Evolutionary conservation across 257 asterid genomes (phyloP).

Genomic region (Nicotiana noctiflora): DNA sequence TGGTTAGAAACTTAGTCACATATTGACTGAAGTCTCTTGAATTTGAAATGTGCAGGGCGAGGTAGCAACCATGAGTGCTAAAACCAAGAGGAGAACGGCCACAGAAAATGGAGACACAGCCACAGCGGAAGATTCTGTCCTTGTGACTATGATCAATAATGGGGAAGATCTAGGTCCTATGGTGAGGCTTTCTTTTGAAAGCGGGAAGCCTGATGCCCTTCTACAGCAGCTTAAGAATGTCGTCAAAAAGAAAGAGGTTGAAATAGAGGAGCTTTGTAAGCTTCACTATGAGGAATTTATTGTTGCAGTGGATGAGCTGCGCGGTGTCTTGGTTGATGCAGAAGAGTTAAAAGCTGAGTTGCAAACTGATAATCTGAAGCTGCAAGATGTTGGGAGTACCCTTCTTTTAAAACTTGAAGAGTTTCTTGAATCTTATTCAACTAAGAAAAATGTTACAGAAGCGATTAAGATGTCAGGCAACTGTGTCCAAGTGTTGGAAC

Average conservation of each 20-base stretch:
- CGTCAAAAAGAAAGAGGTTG: conserved; percentile 77
- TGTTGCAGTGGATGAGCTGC: conserved; percentile 86
- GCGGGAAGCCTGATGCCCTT: conserved; percentile 72
- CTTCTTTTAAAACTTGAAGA: conserved; percentile 74
- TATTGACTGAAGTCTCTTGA: neutral
- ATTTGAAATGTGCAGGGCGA: neutral
- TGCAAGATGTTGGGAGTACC: conserved; percentile 75
- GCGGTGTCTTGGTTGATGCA: conserved; percentile 90
- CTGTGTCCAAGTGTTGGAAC: conserved; percentile 71
- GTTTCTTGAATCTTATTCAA: conserved; percentile 71
- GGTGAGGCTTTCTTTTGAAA: conserved; percentile 79
- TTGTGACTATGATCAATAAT: conserved; percentile 68
- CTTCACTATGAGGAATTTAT: conserved; percentile 90
- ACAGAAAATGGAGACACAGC: conserved; percentile 60
- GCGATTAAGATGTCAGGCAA: conserved; percentile 76
- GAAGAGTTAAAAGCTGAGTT: conserved; percentile 87
- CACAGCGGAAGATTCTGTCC: conserved; percentile 64
- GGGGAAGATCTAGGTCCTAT: conserved; percentile 90
- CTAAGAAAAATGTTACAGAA: conserved; percentile 68
- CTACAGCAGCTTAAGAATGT: conserved; percentile 66
- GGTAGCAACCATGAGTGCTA: conserved; percentile 43
- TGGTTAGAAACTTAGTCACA: neutral
- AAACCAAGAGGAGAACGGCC: conserved; percentile 54
- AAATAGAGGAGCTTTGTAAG: conserved; percentile 92
- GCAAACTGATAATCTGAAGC: conserved; percentile 65